Evolutionary conservation across 345 rosid species (phyloP), one percentile per base, ranked within the genome.

Genomic region (Durio zibethinus): DNA sequence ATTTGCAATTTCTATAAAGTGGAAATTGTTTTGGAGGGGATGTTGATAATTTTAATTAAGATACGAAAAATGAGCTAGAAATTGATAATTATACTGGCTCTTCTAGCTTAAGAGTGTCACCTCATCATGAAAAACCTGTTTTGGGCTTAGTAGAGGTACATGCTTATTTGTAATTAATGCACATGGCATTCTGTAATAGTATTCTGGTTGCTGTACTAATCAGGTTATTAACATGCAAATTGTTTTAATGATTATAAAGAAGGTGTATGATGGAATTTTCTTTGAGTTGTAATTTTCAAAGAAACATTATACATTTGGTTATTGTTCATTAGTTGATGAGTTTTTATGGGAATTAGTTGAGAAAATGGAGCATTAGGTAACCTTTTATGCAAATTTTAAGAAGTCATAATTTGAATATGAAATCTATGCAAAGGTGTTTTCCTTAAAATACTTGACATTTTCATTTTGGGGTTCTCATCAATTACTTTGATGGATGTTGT

Each of bases 51-150:
- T 53, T 89, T 78, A 86, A 84, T 78, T 92, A 93, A 93, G 81
- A 84, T 65, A 85, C 92, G 31, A 94, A 90, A 23, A 91, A 90
- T 82, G 94, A 88, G 35, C 80, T 82, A 64, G 92, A 92, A 72
- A 83, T 90, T 69, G 87, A 84, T n/a, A 85, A 80, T 47, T 80
- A 56, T 74, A n/a, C 75, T 0, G 43, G 57, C 43, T 74, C 88
- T 57, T 77, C 38, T 6, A 3, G 67, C 53, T 60, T 63, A 11
- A 64, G 36, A 14, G 59, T 79, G 21, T 53, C 81, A 7, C 64
- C 54, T 73, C 83, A 74, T 47, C 38, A 71, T 72, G 86, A 70
- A 74, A 86, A 82, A 68, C 77, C 76, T 70, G 21, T 31, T 77
- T 77, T 40, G 4, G 74, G 81, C 72, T 72, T 78, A 61, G 67